Evolutionary conservation across 176 grass and related monocot species (phyloP).

Genomic region (Oryza punctata): DNA sequence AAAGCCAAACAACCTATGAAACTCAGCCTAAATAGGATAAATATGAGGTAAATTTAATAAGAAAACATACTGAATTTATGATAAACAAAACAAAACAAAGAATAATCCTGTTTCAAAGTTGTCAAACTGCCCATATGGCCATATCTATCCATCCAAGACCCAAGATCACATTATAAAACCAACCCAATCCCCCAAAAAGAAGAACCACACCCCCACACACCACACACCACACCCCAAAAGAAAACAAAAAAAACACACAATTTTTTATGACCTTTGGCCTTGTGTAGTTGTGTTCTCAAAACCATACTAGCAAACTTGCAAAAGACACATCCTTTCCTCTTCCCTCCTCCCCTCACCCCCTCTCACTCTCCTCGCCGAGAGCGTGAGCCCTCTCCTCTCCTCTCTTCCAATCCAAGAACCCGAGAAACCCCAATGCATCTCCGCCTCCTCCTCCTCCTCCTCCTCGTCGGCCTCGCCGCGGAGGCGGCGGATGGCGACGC

Average conservation of each 20-base stretch:
- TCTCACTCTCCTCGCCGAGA: constrained; percentile 15
- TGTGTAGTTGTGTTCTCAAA: constrained; percentile 5
- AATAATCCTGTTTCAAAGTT: not conserved
- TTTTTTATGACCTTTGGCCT: not conserved
- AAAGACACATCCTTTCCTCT: not conserved
- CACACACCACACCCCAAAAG: not conserved
- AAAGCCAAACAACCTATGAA: no score
- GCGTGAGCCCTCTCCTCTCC: constrained; percentile 12
- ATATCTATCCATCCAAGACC: not conserved
- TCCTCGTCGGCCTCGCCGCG: constrained; percentile 5
- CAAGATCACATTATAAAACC: constrained; percentile 51
- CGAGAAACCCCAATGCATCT: constrained; percentile 39
- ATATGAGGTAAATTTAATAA: no score
- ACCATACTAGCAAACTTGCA: not conserved
- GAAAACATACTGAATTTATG: not conserved
- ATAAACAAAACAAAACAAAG: not conserved
- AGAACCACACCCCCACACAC: not conserved
- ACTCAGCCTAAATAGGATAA: no score
- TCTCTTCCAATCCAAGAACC: not conserved
- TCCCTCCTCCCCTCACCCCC: not conserved
- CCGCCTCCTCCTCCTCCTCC: constrained; percentile 33
- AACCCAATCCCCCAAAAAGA: constrained; percentile 42
- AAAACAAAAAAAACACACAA: constrained; percentile 7
- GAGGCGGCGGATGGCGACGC: not conserved
- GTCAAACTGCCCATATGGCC: constrained; percentile 4